Evolutionary conservation across 108 stramenopile species (phyloP), one percentile per base, ranked within the genome.

Genomic region (Aurantiochytrium sp.): DNA sequence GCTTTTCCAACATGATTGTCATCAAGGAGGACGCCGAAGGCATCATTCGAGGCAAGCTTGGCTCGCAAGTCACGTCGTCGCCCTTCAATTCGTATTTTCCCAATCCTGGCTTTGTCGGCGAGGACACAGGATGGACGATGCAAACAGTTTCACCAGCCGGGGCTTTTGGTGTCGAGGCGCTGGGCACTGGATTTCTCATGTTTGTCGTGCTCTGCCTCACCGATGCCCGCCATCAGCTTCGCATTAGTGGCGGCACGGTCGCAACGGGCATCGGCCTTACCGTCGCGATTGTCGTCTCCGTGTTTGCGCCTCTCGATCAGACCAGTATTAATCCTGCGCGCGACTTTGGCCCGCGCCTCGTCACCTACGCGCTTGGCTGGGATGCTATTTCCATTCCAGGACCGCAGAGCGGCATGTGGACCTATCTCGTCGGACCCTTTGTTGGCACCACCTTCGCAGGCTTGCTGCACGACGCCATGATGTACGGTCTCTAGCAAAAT

Each of bases 331-430:
- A 95, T 69, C 95, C 95, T 25, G 95, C 95, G 21, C 91, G 93
- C 42, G 95, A 95, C 72, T 93, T 95, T 76, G 95, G 95, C 55
- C 95, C 93, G n/a, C 89, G 95, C 60, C 90, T 95, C 44, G 93
- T 95, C 5, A 92, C 95, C 4, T 92, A 60, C 58, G 53, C 92
- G 57, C 93, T 92, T 58, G 95, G 95, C 16, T 95, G 95, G 95
- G 92, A 89, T 23, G 0, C 25, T 10, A 69, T 69, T 18, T 69
- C 64, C 35, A 69, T 69, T 23, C 64, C 64, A 10, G 64, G 5
- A 18, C 64, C 64, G 25, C 5, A 42, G 5, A 72, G 59, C 21
- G 93, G 92, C 44, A 91, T 90, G 89, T 95, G 95, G 95, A 58
- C 94, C 16, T 95, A 95, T 88, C 88, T 93, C 47, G 4, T 94